Percentiles rank a stretch among this genome's conserved stretches.
Conservation (phyloP, 2,329 filamentous ascomycete genomes). For the Eutypa lata region DNA sequence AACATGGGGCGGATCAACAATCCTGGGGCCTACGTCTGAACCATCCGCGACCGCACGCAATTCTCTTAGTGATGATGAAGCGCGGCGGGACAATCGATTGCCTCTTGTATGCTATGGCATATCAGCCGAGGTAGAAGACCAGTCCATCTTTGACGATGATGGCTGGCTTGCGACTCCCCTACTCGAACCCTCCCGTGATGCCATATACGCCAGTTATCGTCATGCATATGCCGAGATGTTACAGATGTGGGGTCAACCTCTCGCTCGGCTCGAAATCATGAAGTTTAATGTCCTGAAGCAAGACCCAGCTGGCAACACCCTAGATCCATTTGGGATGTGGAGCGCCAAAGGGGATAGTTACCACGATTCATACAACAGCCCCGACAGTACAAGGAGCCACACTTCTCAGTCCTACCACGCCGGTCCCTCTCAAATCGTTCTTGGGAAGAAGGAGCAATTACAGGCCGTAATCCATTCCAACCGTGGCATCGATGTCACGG, state of each 20-base stretch:
- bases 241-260: slow-evolving; percentile 62
- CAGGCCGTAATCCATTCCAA: slow-evolving; percentile 48
- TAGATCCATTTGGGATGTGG: slow-evolving; percentile 13
- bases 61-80: slow-evolving; percentile 54
- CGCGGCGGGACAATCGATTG: slow-evolving; percentile 41
- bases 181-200: slow-evolving; percentile 47
- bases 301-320: slow-evolving; percentile 29
- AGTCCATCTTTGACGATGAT: slow-evolving; percentile 66
- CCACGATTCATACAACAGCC: slow-evolving; percentile 34
- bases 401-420: slow-evolving; percentile 33
- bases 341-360: slow-evolving; percentile 27
- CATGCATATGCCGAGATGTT: slow-evolving; percentile 67
- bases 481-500: slow-evolving; percentile 60
- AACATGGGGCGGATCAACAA: slow-evolving; percentile 47
- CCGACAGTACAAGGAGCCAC: slow-evolving; percentile 28
- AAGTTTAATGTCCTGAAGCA: slow-evolving; percentile 65
- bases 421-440: slow-evolving; percentile 49
- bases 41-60: slow-evolving; percentile 46
- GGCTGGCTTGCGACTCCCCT: slow-evolving; percentile 60
- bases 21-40: slow-evolving; percentile 39
- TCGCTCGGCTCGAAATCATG: slow-evolving; percentile 63
- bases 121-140: slow-evolving; percentile 55
- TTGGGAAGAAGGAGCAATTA: slow-evolving; percentile 54
- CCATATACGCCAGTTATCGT: slow-evolving; percentile 57
- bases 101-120: slow-evolving; percentile 50